Base-by-base conservation (phyloP, 1,284 basidiomycete species). In the Amylostereum chailletii region DNA sequence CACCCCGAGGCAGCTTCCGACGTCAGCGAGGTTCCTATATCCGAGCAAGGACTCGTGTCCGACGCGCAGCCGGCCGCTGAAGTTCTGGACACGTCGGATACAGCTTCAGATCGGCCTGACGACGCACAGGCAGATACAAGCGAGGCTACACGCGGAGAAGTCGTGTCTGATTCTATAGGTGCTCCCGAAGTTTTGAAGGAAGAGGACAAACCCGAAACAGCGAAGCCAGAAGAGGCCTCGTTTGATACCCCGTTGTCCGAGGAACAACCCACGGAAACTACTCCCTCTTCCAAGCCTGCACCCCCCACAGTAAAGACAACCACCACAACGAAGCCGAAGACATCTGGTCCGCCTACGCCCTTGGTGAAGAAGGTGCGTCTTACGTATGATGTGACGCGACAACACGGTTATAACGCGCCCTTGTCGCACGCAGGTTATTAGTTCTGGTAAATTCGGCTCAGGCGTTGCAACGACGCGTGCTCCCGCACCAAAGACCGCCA, bases 381-480 rank as follows among this genome's bases (percentile, higher is more conserved):
- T 29, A 30, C 34, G 33, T 33, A 34, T 39, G 10, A 33, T 10
- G n/a, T 29, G n/a, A 8, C 43, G 19, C 11, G n/a, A 42, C 36
- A 37, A 7, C 10, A 10, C 6, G 11, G 34, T 39, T 59, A 57
- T 49, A 46, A 57, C 61, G 47, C 59, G 55, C 53, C 59, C 55
- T 62, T 60, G 56, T 58, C 46, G 49, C 53, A 48, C 47, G 48
- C 61, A 88, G 85, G 74, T 84, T 53, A 69, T 83, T 57, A 80
- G 69, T 64, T 78, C 81, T 52, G 79, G 82, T 57, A 84, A 81
- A 55, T 82, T 83, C 70, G 78, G 81, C 54, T 60, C 75, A 60
- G 79, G 80, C 53, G 58, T 71, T 52, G 68, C 74, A 48, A 86
- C 81, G 64, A 57, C 75, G 55, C 62, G 71, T 46, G 63, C 71